Conservation (phyloP, 805 yeast genomes). For the Wickerhamomyces ciferrii region DNA sequence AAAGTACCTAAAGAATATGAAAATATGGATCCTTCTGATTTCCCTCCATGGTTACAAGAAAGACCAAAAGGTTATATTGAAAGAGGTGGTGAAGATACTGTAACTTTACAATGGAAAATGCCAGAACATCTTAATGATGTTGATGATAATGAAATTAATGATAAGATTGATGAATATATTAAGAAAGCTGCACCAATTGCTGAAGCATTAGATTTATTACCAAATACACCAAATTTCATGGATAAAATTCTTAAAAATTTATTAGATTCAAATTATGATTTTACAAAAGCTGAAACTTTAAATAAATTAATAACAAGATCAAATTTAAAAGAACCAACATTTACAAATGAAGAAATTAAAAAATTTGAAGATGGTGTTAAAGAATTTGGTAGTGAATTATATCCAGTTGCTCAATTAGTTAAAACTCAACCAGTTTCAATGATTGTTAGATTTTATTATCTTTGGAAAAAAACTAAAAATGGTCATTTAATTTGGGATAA, state of each 20-base stretch:
- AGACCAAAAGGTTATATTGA: slow-evolving; percentile 79
- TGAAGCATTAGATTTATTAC: slow-evolving; percentile 41
- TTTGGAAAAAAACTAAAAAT: slow-evolving; percentile 83
- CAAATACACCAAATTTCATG: slow-evolving; percentile 74
- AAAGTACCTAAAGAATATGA: slow-evolving; percentile 44
- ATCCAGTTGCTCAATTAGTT: slow-evolving; percentile 68
- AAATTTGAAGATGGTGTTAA: slow-evolving; percentile 73
- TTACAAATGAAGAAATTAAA: slow-evolving; percentile 55
- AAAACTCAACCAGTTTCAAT: slow-evolving; percentile 67
- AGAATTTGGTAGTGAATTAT: slow-evolving; percentile 72
- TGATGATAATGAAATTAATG: slow-evolving; percentile 5
- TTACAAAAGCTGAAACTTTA: slow-evolving; percentile 38
- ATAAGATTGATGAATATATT: slow-evolving; percentile 48
- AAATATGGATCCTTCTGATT: slow-evolving; percentile 36
- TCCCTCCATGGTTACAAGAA: slow-evolving; percentile 74
- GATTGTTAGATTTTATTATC: slow-evolving; percentile 81
- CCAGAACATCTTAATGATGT: slow-evolving; percentile 21
- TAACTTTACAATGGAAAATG: slow-evolving; percentile 62
- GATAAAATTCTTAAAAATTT: slow-evolving; percentile 64
- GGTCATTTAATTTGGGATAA: slow-evolving; percentile 83
- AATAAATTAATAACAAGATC: slow-evolving; percentile 48
- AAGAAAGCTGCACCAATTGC: slow-evolving; percentile 54
- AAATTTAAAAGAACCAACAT: slow-evolving; percentile 70
- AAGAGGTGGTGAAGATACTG: slow-evolving; percentile 71
- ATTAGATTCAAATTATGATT: slow-evolving; percentile 46